Percentiles rank a stretch among this genome's conserved stretches.
These are phyloP conservation scores for Limnomonas spitsbergensis DNA, from an alignment of 139 green algal species.

Conservation along the genomic window DNA sequence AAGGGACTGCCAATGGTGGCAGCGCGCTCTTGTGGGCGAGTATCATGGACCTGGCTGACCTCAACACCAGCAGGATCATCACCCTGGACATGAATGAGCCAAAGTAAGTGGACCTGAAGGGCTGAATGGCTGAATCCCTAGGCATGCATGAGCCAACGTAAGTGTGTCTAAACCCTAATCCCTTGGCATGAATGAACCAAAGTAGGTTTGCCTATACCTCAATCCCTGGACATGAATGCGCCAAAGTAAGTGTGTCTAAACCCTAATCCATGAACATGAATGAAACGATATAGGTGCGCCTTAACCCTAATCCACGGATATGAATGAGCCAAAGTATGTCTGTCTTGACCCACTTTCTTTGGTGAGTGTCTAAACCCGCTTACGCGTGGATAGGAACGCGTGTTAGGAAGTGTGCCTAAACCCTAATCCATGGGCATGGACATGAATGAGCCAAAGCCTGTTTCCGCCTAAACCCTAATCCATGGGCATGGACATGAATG, in stretches of 20 bases:
- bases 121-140: neutral
- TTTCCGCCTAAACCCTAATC: too few relatives aligned
- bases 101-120: neutral
- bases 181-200: neutral
- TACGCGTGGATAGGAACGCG: too few relatives aligned
- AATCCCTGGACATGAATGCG: neutral
- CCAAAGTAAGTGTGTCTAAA: neutral
- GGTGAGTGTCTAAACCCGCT: too few relatives aligned
- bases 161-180: neutral
- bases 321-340: neutral
- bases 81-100: neutral
- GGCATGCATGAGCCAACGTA: neutral
- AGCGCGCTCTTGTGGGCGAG: conserved; percentile 43
- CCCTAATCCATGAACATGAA: neutral
- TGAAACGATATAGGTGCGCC: neutral
- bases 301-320: neutral
- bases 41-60: conserved; percentile 30
- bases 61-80: neutral
- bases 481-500: too few relatives aligned
- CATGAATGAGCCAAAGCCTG: too few relatives aligned
- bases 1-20: conserved; percentile 51
- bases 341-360: neutral
- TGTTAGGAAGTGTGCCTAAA: too few relatives aligned
- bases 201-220: neutral
- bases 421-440: too few relatives aligned